Base-by-base conservation (phyloP, 2,329 filamentous ascomycete genomes). In the Phaeosphaeria sp. region DNA sequence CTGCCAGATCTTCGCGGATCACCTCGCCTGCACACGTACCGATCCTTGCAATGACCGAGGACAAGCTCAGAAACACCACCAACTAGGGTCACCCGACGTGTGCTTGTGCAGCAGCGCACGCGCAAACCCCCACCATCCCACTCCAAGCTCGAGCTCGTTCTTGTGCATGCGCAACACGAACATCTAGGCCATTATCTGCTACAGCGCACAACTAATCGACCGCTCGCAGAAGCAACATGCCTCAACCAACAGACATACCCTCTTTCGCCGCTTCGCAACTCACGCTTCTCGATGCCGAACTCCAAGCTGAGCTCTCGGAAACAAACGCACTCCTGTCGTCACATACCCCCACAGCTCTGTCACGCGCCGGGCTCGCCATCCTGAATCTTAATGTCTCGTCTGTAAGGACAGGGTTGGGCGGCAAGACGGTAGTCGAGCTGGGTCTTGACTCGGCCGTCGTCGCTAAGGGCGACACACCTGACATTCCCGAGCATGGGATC, bases 391-490 rank as follows among this genome's bases (percentile, higher is more conserved):
- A 86, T 30, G 81, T 96, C 33, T 82, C 85, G 11, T 89, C 90
- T 18, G 91, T 91, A 73, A 89, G 93, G 27, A 99, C 95, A 0
- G 95, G 95, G 0, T 83, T 97, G 39, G 95, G 93, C 17, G 95
- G 95, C n/a, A 91, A 92, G 63, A 92, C 91, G 0, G 90, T 99
- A 1, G 81, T 97, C 3, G 93, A 97, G 75, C 87, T 99, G 6
- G 81, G 80, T 17, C 81, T 87, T 0, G 94, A 97, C 70, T 79
- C 86, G n/a, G 91, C 92, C 0, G 85, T 89, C 1, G 73, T 72
- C 21, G 64, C 68, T 8, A 83, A 85, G 3, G 77, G 73, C 45
- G 75, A 72, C 20, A 75, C 72, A 44, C 77, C 81, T 0, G 86
- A 87, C 61, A 79, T 94, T 20, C 88, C 89, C 1, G 89, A 92